Base-by-base conservation (phyloP, 352 stramenopile species). In the Plasmopara muralis region DNA sequence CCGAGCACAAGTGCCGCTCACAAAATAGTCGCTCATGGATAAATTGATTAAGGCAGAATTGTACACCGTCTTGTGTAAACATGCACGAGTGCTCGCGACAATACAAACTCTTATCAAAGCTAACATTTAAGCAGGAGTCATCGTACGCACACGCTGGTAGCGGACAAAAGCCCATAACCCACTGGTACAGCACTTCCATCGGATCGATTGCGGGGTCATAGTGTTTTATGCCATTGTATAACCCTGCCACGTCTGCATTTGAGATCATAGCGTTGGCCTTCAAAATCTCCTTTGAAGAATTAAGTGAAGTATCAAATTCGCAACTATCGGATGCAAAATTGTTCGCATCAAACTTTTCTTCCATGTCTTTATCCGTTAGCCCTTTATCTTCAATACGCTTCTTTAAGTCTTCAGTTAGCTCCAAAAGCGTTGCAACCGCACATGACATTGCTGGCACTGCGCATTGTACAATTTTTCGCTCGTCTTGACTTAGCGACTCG, bases 211-310 rank as follows among this genome's bases (percentile, higher is more conserved):
- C 29, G 7, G 43, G 45, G 30, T 87, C 74, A 20, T 89, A 89
- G 47, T 89, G 78, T 3, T 62, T 67, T 14, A 89, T 85, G 0
- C 70, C 78, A 7, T 61, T 43, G 31, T 82, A 64, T 7, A 89
- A 54, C 13, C 29, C 9, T 0, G 16, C 34, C 6, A 89, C 71
- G 28, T 76, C 59, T 10, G 39, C 44, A 5, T 66, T 71, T 4
- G 7, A 58, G 9, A 86, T 20, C 25, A 25, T 43, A 8, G 43
- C 40, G 16, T 59, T 60, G 13, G 51, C 16, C 30, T 47, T 50
- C 8, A 72, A 18, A 5, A 64, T 35, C 20, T 13, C 4, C 31
- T 35, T 2, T 4, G 61, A 29, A 1, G 10, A 5, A 5, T 57
- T 40, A 5, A 72, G 20, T 6, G 40, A 35, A 55, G 41, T 47